Evolutionary conservation across 139 green algal genomes (phyloP).

Genomic region (Chlorella sp.): DNA sequence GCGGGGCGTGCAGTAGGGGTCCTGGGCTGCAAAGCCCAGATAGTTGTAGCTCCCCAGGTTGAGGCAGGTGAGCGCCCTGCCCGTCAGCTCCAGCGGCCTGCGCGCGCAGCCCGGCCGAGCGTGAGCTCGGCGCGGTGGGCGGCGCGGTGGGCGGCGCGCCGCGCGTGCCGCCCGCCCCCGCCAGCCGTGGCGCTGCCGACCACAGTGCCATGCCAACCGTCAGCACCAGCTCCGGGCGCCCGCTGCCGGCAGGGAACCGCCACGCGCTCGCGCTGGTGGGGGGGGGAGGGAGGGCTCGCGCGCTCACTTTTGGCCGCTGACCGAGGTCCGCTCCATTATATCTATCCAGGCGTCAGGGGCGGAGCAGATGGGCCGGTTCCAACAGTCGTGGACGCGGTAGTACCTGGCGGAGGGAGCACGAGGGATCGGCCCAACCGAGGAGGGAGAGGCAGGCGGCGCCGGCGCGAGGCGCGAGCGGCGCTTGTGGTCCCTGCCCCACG

Average conservation of each 20-base stretch:
- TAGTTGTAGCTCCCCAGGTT: conserved; percentile 99
- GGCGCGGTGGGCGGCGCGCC: no score
- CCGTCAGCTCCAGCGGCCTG: conserved; percentile 66
- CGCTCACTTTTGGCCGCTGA: conserved; percentile 50
- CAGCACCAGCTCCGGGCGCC: no score
- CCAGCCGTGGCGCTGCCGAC: no score
- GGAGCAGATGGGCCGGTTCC: conserved; percentile 92
- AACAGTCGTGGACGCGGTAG: conserved; percentile 82
- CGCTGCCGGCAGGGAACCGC: no score
- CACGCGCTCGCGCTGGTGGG: no score
- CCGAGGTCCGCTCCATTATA: conserved; percentile 80
- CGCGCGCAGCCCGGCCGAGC: not conserved
- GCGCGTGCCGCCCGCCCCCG: no score
- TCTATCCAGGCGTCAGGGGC: conserved; percentile 90
- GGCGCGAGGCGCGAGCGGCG: not conserved
- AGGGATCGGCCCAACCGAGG: not conserved
- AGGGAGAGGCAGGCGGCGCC: not conserved
- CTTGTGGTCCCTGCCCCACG: not conserved
- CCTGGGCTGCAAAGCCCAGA: conserved; percentile 90
- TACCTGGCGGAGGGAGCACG: not conserved
- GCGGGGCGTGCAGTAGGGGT: conserved; percentile 93
- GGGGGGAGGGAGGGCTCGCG: no score
- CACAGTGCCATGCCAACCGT: no score
- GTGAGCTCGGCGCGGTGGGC: no score
- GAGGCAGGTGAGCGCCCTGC: conserved; percentile 66